A percentile compares a stretch with the other conserved stretches of the same genome.
phyloP scores from a whole-genome alignment of 2,329 filamentous ascomycete species.

The Monosporascus cannonballus region DNA sequence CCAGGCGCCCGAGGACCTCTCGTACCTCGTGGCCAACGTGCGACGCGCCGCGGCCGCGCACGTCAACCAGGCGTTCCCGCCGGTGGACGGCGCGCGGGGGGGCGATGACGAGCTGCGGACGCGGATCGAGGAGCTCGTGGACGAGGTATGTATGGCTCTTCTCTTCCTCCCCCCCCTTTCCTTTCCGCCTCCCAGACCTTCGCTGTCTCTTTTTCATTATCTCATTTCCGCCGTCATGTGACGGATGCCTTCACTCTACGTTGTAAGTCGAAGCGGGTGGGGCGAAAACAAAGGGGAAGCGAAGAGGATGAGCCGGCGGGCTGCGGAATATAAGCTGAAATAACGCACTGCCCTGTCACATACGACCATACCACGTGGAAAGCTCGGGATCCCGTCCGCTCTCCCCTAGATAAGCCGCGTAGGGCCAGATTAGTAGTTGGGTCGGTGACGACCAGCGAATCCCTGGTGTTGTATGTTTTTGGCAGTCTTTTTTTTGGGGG shows the following conservation, averaged over 20 bases:
- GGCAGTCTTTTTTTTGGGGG: constrained; percentile 1
- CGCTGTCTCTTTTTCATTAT: not conserved
- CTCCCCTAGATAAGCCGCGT: constrained; percentile 26
- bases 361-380: constrained; percentile 26
- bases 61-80: constrained; percentile 63
- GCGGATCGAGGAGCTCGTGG: constrained; percentile 53
- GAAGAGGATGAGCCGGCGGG: too few species aligned
- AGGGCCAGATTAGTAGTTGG: too few species aligned
- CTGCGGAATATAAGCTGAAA: constrained; percentile 11
- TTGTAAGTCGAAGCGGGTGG: too few species aligned
- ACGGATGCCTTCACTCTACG: not conserved
- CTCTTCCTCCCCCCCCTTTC: not conserved
- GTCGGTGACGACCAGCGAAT: constrained; percentile 18
- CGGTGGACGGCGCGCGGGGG: constrained; percentile 40
- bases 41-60: constrained; percentile 61
- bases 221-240: not conserved
- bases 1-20: constrained; percentile 67
- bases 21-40: constrained; percentile 64
- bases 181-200: not conserved
- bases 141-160: constrained; percentile 38
- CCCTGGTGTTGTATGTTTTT: constrained; percentile 28
- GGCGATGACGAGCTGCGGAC: constrained; percentile 51
- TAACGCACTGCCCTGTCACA: constrained; percentile 6
- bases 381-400: constrained; percentile 27
- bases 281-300: too few species aligned